Conservation (phyloP, 1,284 basidiomycete genomes). For the Acaromyces ingoldii region DNA sequence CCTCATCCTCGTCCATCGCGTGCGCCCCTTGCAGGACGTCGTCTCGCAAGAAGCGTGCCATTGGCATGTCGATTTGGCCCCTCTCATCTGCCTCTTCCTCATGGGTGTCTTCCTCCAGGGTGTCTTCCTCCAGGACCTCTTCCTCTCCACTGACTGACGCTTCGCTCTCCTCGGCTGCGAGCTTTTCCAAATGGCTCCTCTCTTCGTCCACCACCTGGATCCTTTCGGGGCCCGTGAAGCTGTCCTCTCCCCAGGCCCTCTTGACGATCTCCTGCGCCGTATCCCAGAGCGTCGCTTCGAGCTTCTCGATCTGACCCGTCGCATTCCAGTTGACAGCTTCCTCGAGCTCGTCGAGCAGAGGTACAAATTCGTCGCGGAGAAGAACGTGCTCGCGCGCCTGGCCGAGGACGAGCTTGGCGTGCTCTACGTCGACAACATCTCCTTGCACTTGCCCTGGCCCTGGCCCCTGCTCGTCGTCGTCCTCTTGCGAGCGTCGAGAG, state of each 20-base stretch:
- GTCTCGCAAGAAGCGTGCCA: slow-evolving; percentile 1
- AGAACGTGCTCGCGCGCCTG: neutral
- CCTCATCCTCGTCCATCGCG: slow-evolving; percentile 16
- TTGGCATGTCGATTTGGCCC: neutral
- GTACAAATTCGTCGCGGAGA: neutral
- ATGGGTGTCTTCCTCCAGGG: neutral
- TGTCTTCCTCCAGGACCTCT: slow-evolving; percentile 9
- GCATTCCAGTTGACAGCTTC: slow-evolving; percentile 2
- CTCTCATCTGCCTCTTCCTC: neutral
- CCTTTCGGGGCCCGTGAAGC: neutral
- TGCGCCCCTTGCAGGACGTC: slow-evolving; percentile 10
- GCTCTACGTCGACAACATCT: neutral
- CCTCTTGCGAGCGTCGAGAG: too few relatives aligned
- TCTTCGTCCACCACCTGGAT: too few relatives aligned
- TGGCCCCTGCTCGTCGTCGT: neutral
- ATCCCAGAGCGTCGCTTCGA: neutral
- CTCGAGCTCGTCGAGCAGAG: neutral
- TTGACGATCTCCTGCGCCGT: slow-evolving; percentile 8
- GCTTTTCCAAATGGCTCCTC: slow-evolving; percentile 7
- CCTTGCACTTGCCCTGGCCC: neutral
- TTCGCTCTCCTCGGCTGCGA: slow-evolving; percentile 5
- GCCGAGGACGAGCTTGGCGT: neutral
- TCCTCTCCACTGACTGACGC: neutral
- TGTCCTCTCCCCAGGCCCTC: slow-evolving; percentile 8
- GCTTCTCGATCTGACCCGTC: neutral